Percentiles rank a stretch among this genome's conserved stretches.
Evolutionary conservation across 1,284 basidiomycete genomes (phyloP).

Genomic region (Papiliotrema nemorosa): DNA sequence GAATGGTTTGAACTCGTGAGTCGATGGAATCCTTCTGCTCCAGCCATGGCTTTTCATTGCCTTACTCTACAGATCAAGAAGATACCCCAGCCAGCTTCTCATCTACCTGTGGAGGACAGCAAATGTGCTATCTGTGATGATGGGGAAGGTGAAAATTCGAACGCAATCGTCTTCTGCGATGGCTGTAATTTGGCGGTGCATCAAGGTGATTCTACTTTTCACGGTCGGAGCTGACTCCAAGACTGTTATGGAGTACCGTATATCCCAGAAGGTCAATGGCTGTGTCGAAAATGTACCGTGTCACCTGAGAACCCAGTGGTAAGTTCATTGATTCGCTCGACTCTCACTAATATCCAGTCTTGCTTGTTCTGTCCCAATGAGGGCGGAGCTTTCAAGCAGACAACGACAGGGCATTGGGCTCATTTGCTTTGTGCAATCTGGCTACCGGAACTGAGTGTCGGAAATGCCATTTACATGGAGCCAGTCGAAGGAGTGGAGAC

Average conservation of each 20-base stretch:
- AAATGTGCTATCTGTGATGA: constrained; percentile 97
- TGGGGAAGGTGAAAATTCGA: constrained; percentile 96
- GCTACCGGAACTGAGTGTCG: constrained; percentile 92
- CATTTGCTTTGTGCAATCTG: constrained; percentile 97
- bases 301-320: constrained; percentile 95
- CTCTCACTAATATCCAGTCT: constrained; percentile 55
- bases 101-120: constrained; percentile 82
- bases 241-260: constrained; percentile 99
- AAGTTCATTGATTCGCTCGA: constrained; percentile 39
- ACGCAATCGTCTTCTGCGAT: constrained; percentile 99
- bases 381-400: constrained; percentile 98
- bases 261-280: constrained; percentile 99
- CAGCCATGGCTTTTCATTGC: background rate
- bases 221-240: constrained; percentile 39
- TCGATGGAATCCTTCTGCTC: constrained; percentile 5
- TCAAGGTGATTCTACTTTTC: constrained; percentile 63
- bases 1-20: constrained; percentile 95
- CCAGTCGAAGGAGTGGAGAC: constrained; percentile 87
- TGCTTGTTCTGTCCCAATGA: constrained; percentile 94
- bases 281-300: constrained; percentile 97
- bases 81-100: constrained; percentile 75
- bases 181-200: constrained; percentile 98
- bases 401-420: constrained; percentile 87
- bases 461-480: constrained; percentile 97
- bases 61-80: constrained; percentile 67